Evolutionary conservation across 176 grass and related monocot species (phyloP), one percentile per base, ranked within the genome.

Genomic region (Triticum monococcum): DNA sequence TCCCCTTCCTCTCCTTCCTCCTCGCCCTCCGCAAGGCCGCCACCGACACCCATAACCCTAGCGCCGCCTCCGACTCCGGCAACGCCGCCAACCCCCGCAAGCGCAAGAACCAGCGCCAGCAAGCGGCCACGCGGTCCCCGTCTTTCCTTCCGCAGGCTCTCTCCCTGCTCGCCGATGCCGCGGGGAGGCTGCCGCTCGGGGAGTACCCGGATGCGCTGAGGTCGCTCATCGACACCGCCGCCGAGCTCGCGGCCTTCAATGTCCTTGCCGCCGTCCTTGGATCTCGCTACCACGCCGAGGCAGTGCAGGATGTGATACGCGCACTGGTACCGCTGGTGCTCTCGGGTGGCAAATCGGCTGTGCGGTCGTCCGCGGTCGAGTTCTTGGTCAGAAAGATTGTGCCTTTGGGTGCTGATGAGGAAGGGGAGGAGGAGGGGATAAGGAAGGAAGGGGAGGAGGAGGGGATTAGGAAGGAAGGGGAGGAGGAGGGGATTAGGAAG

Each of bases 1-100:
- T 94, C 12, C 81, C 90, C 20, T 94, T 95, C 83, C 88, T 98
- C 74, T 94, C 93, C 77, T 78, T 98, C 46, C 93, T 98, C 72
- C 86, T 81, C 14, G 87, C 91, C 57, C 78, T 98, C 31, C 91
- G 93, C 84, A 91, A 89, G 78, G 86, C 93, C 25, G 2, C 65
- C 16, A 8, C 57, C 14, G 38, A 71, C 25, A 33, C 37, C 23
- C 8, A 60, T 60, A 83, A 83, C 80, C 76, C 76, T 77, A 59
- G 20, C 54, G 20, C 54, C 18, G 54, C 5, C 64, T 38, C 81
- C 62, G 75, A 78, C 28, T 65, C 78, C 72, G 43, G 7, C 28
- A 30, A 30, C 28, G 28, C 28, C 28, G 28, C 28, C 28, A 30
- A 30, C 38, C 79, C 70, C 41, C 80, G 88, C 71, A 84, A 90